Conservation (phyloP, 352 stramenopile genomes). For the Globisporangium takayamanum region DNA sequence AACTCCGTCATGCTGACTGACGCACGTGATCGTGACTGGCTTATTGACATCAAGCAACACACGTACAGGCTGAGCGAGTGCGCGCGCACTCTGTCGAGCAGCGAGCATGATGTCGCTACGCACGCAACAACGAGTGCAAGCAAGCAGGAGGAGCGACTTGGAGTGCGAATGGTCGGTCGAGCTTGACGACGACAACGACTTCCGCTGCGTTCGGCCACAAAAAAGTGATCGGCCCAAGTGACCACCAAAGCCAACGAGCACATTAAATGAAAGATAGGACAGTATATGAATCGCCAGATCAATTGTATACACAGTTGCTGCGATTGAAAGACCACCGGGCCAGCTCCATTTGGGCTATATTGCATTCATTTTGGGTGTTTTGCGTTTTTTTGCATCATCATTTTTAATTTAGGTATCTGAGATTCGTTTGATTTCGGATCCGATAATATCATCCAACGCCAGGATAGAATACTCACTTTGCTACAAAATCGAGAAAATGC, state of each 20-base stretch:
- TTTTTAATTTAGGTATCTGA: too few species aligned
- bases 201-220: slow-evolving; percentile 7
- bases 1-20: background rate
- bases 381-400: too few species aligned
- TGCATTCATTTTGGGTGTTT: too few species aligned
- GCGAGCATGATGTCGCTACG: slow-evolving; percentile 4
- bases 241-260: background rate
- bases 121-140: background rate
- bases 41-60: background rate
- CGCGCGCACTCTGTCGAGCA: slow-evolving; percentile 8
- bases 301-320: too few species aligned
- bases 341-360: too few species aligned
- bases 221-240: slow-evolving; percentile 4
- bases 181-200: background rate
- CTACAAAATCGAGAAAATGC: background rate
- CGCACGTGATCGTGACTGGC: background rate
- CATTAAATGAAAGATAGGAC: too few species aligned
- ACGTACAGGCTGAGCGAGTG: slow-evolving; percentile 4
- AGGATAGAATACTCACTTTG: too few species aligned
- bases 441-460: too few species aligned
- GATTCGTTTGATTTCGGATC: too few species aligned
- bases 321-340: too few species aligned
- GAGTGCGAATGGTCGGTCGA: background rate
- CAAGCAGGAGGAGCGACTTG: background rate
- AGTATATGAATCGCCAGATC: too few species aligned